Base-by-base conservation (phyloP, 768 basidiomycete species). In the Lepiota venenata region DNA sequence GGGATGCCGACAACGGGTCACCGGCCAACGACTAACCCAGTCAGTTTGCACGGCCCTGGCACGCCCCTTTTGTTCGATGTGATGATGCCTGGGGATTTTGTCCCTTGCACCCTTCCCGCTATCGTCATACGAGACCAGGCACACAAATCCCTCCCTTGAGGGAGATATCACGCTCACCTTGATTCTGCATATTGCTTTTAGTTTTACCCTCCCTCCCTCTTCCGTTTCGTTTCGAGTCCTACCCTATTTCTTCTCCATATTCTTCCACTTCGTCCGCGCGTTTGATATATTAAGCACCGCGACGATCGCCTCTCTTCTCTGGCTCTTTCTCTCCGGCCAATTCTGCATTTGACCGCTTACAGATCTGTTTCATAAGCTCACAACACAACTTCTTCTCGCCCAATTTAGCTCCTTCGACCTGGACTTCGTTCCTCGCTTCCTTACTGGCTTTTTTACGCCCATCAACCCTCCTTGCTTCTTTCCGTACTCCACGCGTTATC, bases 391-490 rank as follows among this genome's bases (percentile, higher is more conserved):
- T 25, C 25, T n/a, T 42, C 56, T 56, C 53, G 63, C 48, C 56
- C 60, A 63, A 47, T 57, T 58, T 63, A 57, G 57, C 56, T 60
- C 39, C 29, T n/a, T 45, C 35, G 36, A 50, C 50, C 41, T 37
- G 32, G 35, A 32, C 39, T 21, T 22, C 40, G 29, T 25, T 35
- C 8, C n/a, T 55, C 4, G 37, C 53, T 48, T 48, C 47, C 39
- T 47, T 46, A 25, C 22, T 38, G 18, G 50, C 11, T 54, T 44
- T 42, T 38, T 57, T 42, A 53, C 45, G 35, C 47, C 53, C 42
- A 50, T 46, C 41, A 58, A 9, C 38, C 35, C 38, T 37, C 22
- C 40, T 18, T 48, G 51, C 47, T 43, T 50, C 22, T 50, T 50
- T 39, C 47, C 48, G 42, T 40, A 45, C 43, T 45, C 27, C 41